phyloP scores from a whole-genome alignment of 495 filamentous ascomycete species.

The Trichoderma parareesei region DNA sequence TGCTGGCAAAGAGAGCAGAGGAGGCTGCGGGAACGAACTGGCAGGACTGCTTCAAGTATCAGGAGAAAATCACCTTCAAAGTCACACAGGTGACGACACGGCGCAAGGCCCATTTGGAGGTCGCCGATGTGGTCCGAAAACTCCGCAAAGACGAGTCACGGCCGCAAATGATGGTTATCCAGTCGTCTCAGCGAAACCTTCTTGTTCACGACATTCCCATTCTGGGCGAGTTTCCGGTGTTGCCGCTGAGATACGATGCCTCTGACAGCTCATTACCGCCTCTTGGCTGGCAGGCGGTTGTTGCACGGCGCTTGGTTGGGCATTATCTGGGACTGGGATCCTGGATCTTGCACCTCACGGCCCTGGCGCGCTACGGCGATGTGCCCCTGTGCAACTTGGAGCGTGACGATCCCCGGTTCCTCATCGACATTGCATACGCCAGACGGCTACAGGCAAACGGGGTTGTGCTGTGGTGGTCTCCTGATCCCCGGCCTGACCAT shows the following conservation, averaged over 20 bases:
- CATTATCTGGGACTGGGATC: slow-evolving; percentile 85
- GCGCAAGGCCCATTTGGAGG: slow-evolving; percentile 77
- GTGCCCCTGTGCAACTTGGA: slow-evolving; percentile 94
- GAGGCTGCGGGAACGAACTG: slow-evolving; percentile 59
- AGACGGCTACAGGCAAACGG: slow-evolving; percentile 83
- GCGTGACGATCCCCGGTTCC: slow-evolving; percentile 81
- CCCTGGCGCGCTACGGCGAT: slow-evolving; percentile 85
- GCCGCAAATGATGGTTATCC: slow-evolving; percentile 76
- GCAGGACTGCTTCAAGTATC: slow-evolving; percentile 77
- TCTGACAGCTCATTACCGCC: slow-evolving; percentile 82
- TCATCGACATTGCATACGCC: slow-evolving; percentile 95
- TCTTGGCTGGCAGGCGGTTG: slow-evolving; percentile 87
- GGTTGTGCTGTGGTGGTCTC: slow-evolving; percentile 97
- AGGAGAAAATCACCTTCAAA: slow-evolving; percentile 79
- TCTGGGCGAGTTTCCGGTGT: slow-evolving; percentile 73
- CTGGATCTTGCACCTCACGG: slow-evolving; percentile 82
- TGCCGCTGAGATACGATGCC: slow-evolving; percentile 71
- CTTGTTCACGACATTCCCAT: slow-evolving; percentile 79
- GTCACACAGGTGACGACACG: slow-evolving; percentile 79
- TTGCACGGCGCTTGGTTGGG: slow-evolving; percentile 74
- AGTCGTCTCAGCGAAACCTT: slow-evolving; percentile 75
- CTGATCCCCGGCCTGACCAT: slow-evolving; percentile 78
- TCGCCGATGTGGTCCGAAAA: slow-evolving; percentile 79
- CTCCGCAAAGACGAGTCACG: slow-evolving; percentile 71
- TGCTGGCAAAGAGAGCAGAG: slow-evolving; percentile 53